Evolutionary conservation across 495 filamentous ascomycete genomes (phyloP), one percentile per base, ranked within the genome.

Genomic region (Hypoxylon crocopeplum): DNA sequence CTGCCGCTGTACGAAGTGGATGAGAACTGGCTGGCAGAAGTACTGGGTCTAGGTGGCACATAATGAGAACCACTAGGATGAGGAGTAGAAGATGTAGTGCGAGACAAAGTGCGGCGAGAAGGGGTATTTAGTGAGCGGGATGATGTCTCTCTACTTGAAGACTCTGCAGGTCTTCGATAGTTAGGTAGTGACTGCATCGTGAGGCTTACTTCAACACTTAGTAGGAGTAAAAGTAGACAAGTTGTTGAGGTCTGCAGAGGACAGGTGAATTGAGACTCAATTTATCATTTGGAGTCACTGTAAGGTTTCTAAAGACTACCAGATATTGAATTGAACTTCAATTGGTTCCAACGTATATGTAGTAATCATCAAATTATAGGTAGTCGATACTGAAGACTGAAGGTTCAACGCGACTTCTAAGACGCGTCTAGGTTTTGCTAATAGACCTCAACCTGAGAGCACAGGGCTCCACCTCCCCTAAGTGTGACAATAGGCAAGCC

Each of bases 1-100:
- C 54, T 57, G 10, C 25, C 59, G 10, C 49, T 63, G 30, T 62
- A 62, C 15, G 65, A 60, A 21, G 42, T 41, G 39, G 57, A 66
- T 40, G 56, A 44, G 2, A 56, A 40, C 29, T 48, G 56, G 24
- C 51, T 62, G 7, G 51, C 16, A 10, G 62, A 61, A 8, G 62
- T 61, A 11, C 15, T 40, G 0, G 57, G 62, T 34, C 62, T 60
- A 25, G 38, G n/a, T 34, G 17, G 49, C 48, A 50, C 44, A 34
- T 39, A 22, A 24, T 37, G 55, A 21, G 37, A 16, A 27, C 12
- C 22, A 38, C 16, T n/a, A n/a, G 56, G 60, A 25, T 56, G 39
- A 39, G 52, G 48, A 37, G 59, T 54, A 17, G 65, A 62, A 22
- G 48, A 65, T 11, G 59, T 54, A 39, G 61, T 58, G 15, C 56